Conservation (phyloP, 495 filamentous ascomycete genomes). For the Hyaloscypha bicolor region DNA sequence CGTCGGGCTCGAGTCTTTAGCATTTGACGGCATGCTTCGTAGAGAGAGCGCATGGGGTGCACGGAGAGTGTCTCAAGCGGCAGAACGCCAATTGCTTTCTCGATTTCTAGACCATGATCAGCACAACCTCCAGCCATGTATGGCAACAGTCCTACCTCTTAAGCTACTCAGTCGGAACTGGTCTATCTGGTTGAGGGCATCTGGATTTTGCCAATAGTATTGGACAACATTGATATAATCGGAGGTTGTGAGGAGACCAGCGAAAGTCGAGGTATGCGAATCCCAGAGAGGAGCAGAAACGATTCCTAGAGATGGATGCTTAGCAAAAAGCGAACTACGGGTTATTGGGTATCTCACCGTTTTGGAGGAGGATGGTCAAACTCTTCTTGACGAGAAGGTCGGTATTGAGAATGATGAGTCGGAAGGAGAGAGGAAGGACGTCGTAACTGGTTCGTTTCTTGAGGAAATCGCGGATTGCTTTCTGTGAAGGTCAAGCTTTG, state of each 20-base stretch:
- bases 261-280: constrained; percentile 89
- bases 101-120: constrained; percentile 68
- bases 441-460: constrained; percentile 97
- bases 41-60: constrained; percentile 84
- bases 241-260: constrained; percentile 89
- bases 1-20: constrained; percentile 87
- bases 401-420: constrained; percentile 94
- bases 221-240: constrained; percentile 99
- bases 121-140: constrained; percentile 11
- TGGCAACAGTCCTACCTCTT: constrained; percentile 60
- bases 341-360: constrained; percentile 61
- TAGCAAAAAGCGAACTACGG: constrained; percentile 20
- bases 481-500: constrained; percentile 48
- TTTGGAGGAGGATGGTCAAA: constrained; percentile 93
- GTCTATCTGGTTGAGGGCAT: constrained; percentile 84
- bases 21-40: constrained; percentile 95
- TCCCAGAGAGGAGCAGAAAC: constrained; percentile 99
- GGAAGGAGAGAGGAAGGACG: constrained; percentile 95
- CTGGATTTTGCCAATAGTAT: constrained; percentile 98
- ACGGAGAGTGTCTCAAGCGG: constrained; percentile 96
- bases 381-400: constrained; percentile 95
- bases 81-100: constrained; percentile 85
- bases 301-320: constrained; percentile 64
- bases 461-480: constrained; percentile 91
- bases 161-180: constrained; percentile 93